Evolutionary conservation across 2,329 filamentous ascomycete species (phyloP).

Genomic region (Fusarium neocosmosporiellum): DNA sequence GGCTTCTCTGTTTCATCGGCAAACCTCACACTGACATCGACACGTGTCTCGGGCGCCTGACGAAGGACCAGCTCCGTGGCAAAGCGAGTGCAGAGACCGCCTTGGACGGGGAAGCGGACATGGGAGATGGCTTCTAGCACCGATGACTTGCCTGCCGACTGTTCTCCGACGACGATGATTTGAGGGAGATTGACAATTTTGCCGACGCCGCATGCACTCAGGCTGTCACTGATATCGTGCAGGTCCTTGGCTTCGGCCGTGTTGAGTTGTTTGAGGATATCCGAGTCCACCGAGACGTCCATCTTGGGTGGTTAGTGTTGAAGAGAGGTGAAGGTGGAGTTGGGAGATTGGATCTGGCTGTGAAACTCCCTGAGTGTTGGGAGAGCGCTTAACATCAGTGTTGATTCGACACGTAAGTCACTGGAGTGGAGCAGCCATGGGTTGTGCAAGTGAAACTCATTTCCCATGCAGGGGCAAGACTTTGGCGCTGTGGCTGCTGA

Average conservation of each 20-base stretch:
- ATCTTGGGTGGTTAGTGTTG: constrained; percentile 11
- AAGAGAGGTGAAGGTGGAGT: neutral
- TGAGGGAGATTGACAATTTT: constrained; percentile 62
- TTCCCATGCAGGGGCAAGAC: neutral
- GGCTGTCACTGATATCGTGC: constrained; percentile 63
- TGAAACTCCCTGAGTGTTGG: neutral
- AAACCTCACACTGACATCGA: constrained; percentile 58
- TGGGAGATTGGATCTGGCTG: neutral
- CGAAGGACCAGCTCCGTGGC: constrained; percentile 69
- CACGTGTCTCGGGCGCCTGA: constrained; percentile 47
- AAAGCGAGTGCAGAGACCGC: constrained; percentile 68
- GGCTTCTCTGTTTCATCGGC: constrained; percentile 38
- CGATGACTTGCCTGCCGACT: constrained; percentile 72
- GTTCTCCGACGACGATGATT: constrained; percentile 69
- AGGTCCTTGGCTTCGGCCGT: constrained; percentile 57
- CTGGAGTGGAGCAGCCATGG: neutral
- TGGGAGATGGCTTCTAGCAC: constrained; percentile 72
- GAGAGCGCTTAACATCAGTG: neutral
- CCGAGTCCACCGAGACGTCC: constrained; percentile 22
- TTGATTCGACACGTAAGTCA: neutral
- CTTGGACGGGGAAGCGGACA: constrained; percentile 68
- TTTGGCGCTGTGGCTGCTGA: neutral
- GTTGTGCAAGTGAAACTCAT: neutral
- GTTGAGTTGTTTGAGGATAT: constrained; percentile 51
- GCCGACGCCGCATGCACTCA: constrained; percentile 61